Evolutionary conservation across 2,329 filamentous ascomycete genomes (phyloP).

Genomic region (Akanthomyces lecanii): DNA sequence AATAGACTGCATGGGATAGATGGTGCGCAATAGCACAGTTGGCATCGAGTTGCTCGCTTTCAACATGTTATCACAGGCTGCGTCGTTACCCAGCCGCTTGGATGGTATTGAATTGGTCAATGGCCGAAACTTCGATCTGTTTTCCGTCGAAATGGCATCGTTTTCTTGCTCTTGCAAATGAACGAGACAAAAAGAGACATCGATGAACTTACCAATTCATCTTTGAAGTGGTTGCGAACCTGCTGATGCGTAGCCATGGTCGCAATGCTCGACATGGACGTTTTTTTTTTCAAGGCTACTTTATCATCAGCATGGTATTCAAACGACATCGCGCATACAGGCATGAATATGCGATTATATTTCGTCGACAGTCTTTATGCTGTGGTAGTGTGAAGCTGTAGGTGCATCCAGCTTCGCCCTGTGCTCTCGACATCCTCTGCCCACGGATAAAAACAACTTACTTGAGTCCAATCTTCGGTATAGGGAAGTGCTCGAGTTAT

Average conservation of each 20-base stretch:
- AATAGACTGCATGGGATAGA: neutral
- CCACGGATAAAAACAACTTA: neutral
- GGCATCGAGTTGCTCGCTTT: neutral
- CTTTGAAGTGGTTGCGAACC: conserved; percentile 28
- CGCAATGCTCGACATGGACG: conserved; percentile 23
- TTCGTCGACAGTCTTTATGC: neutral
- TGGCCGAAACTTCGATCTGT: too few relatives aligned
- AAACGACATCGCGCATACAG: neutral
- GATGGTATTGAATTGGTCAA: neutral
- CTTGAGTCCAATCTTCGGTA: neutral
- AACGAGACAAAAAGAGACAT: conserved; percentile 14
- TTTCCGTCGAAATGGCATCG: neutral
- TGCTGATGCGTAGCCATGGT: conserved; percentile 30
- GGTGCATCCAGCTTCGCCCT: neutral
- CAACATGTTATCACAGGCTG: neutral
- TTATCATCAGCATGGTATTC: neutral
- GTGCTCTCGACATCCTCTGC: neutral
- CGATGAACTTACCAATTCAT: conserved; percentile 29
- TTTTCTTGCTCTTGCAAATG: neutral
- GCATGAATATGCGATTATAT: neutral
- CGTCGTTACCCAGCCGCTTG: neutral
- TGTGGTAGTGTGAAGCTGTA: neutral
- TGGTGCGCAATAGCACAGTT: neutral
- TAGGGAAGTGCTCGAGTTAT: neutral
- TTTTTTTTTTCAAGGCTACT: neutral